Evolutionary conservation across 139 green algal species (phyloP), one percentile per base, ranked within the genome.

Genomic region (Zygnema circumcarinatum): DNA sequence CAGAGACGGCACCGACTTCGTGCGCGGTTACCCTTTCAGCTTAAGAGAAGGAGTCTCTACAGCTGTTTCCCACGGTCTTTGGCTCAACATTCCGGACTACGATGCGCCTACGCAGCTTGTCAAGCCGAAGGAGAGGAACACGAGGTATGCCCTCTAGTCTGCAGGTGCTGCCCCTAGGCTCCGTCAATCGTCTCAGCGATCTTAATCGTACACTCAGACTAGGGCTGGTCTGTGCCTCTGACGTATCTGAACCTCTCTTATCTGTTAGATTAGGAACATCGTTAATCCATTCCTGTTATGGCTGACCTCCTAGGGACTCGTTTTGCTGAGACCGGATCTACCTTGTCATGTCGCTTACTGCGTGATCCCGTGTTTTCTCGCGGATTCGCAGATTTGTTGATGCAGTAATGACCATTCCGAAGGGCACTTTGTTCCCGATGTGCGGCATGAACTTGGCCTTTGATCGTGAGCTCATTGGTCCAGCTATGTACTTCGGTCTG

Each of bases 71-170:
- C 96, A 99, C 88, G 93, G 96, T 21, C 93, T 98, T 81, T 98
- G 96, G 96, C 92, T 98, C 35, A 99, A 98, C 94, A 98, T 99
- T 74, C 96, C 96, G 0, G 96, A 99, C 94, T 99, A 99, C 74
- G 96, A 99, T 83, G 96, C 96, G 0, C 96, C 96, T 54, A 99
- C 96, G 1, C 95, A 99, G 93, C 96, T 99, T 94, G 97, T 98
- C 25, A 99, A 99, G 94, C 97, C 96, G 3, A 84, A 90, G 54
- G 96, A 99, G 93, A 94, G 96, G 74, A 99, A 99, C 93, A 95
- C 88, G 2, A 93, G 94, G 67, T 90, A 40, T 32, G 79, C 7
- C 32, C 11, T 31, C 76, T 11, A 81, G 21, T 84, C n/a, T n/a
- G n/a, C n/a, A n/a, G n/a, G n/a, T n/a, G n/a, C n/a, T n/a, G n/a